Base-by-base conservation (phyloP, 163 green algal genomes). In the Trebouxiophyceae sp. region DNA sequence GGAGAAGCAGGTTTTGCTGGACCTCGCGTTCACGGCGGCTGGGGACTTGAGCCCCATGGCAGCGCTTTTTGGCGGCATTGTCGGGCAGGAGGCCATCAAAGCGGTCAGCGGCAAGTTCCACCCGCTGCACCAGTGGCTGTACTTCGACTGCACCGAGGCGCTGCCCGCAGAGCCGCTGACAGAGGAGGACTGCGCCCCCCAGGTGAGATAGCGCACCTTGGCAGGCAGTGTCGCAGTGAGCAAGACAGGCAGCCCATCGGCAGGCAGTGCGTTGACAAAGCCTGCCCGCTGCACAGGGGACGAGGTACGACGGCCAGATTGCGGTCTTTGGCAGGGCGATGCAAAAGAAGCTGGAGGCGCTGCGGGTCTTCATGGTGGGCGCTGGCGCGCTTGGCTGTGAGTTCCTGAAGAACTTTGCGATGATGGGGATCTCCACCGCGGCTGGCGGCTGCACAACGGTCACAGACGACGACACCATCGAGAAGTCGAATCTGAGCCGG, bases 391-490 rank as follows among this genome's bases (percentile, higher is more conserved):
- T 99, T 54, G 94, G 94, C 16, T 99, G 94, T 74, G 93, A 99
- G 75, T 97, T 99, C 78, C 70, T 98, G 4, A 98, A 99, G 80
- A 97, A 97, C 72, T 91, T 99, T 62, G 93, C 93, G 4, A 81
- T 96, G 60, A 98, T 98, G 93, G 94, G 94, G 39, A 76, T 97
- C 23, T 79, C 69, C 29, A 90, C 77, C 58, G 74, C 72, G 28
- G 57, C 68, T 2, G 34, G n/a, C 1, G 63, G 67, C 27, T 7
- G 33, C 31, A 46, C 96, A 31, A 97, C 89, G 0, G 82, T 98
- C 2, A 99, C 93, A 0, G 93, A 99, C 63, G 94, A 99, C 65
- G 94, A 99, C 76, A 76, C 84, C 45, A 99, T 99, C 62, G 94
- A 99, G 81, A 97, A 96, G 81, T 88, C 67, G 66, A 99, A 99